Percentiles rank a stretch among this genome's conserved stretches.
Conservation (phyloP, 2,329 filamentous ascomycete genomes). For the Epichloe uncinata region DNA sequence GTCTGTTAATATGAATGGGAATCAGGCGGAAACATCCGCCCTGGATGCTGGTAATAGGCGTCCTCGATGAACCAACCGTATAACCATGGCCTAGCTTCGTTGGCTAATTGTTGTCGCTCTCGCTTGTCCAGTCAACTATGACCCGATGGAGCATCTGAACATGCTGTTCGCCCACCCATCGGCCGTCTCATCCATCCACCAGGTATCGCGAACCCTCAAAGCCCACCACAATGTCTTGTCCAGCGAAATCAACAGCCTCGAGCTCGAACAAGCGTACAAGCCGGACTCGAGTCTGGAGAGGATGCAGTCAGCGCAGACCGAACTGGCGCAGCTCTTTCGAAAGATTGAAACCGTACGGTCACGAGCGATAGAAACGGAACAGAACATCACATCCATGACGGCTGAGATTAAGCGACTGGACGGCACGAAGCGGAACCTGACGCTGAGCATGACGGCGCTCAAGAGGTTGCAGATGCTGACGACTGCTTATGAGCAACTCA, state of each 20-base stretch:
- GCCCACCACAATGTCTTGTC: slow-evolving; percentile 73
- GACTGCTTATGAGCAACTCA: slow-evolving; percentile 94
- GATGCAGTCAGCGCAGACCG: slow-evolving; percentile 81
- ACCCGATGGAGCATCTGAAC: slow-evolving; percentile 88
- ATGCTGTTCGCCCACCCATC: slow-evolving; percentile 84
- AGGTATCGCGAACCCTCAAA: slow-evolving; percentile 61
- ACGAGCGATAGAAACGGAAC: slow-evolving; percentile 82
- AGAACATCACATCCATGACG: slow-evolving; percentile 96
- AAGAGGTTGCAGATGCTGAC: slow-evolving; percentile 98
- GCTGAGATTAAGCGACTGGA: slow-evolving; percentile 96
- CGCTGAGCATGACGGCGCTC: slow-evolving; percentile 91
- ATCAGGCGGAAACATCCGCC: slow-evolving; percentile 21
- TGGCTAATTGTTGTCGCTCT: neutral
- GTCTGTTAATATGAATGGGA: slow-evolving; percentile 26
- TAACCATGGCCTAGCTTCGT: neutral
- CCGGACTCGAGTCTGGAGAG: slow-evolving; percentile 79
- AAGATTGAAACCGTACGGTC: slow-evolving; percentile 90
- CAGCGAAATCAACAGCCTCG: slow-evolving; percentile 58
- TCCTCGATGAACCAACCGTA: neutral
- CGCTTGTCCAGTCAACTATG: slow-evolving; percentile 52
- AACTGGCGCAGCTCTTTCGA: slow-evolving; percentile 78
- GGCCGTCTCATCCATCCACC: slow-evolving; percentile 61
- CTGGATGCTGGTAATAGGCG: slow-evolving; percentile 33
- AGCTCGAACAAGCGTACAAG: slow-evolving; percentile 68
- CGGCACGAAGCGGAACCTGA: slow-evolving; percentile 91